Evolutionary conservation across 1,284 basidiomycete species (phyloP).

Genomic region (Marasmius tenuissimus): DNA sequence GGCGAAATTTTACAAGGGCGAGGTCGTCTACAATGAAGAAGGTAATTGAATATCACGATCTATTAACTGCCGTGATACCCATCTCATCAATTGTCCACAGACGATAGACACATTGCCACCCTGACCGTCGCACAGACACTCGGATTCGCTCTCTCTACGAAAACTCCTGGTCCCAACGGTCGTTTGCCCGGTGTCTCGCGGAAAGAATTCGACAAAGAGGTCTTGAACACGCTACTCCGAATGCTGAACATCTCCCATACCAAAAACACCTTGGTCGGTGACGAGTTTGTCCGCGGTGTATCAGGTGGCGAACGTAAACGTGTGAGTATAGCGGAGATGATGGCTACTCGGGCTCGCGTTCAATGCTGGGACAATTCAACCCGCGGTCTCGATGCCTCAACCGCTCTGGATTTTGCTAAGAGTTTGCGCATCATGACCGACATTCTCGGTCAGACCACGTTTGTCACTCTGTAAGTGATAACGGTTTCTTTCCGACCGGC

Average conservation of each 20-base stretch:
- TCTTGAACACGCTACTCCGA: slow-evolving; percentile 64
- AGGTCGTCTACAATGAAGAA: slow-evolving; percentile 85
- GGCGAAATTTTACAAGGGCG: slow-evolving; percentile 72
- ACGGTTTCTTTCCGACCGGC: background rate
- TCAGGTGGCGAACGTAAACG: slow-evolving; percentile 87
- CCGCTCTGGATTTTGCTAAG: slow-evolving; percentile 79
- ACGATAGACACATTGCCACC: slow-evolving; percentile 77
- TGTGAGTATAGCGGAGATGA: slow-evolving; percentile 86
- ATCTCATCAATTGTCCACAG: slow-evolving; percentile 30
- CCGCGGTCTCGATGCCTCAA: slow-evolving; percentile 84
- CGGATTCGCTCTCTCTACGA: slow-evolving; percentile 66
- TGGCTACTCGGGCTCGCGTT: slow-evolving; percentile 77
- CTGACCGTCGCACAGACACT: slow-evolving; percentile 76
- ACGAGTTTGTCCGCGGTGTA: slow-evolving; percentile 83
- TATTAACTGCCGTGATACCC: background rate
- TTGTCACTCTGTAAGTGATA: slow-evolving; percentile 67
- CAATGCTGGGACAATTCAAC: slow-evolving; percentile 85
- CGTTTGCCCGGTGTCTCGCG: slow-evolving; percentile 63
- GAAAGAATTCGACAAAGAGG: slow-evolving; percentile 57
- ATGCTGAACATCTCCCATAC: slow-evolving; percentile 84
- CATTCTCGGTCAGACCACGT: slow-evolving; percentile 71
- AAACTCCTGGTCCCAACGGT: slow-evolving; percentile 71
- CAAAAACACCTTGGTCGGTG: slow-evolving; percentile 77
- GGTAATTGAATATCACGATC: slow-evolving; percentile 36
- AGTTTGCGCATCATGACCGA: slow-evolving; percentile 79